phyloP scores from a whole-genome alignment of 2,329 filamentous ascomycete species.

The Knoxdaviesia capensis region DNA sequence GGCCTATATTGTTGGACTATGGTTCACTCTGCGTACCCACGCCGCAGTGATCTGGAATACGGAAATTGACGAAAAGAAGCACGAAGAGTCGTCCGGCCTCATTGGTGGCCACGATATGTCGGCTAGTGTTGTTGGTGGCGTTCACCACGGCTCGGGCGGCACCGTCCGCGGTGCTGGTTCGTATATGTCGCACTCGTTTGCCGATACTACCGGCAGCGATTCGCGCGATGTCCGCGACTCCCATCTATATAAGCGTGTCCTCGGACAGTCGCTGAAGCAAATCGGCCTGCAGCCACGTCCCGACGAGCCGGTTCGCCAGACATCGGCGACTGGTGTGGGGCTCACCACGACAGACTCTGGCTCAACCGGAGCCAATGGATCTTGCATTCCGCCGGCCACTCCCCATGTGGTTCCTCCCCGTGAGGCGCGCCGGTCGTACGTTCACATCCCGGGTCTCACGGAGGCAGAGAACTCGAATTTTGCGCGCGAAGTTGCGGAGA shows the following conservation, averaged over 20 bases:
- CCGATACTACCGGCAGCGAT: slow-evolving; percentile 35
- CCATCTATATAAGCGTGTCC: slow-evolving; percentile 77
- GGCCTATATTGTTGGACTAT: slow-evolving; percentile 80
- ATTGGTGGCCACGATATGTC: slow-evolving; percentile 1
- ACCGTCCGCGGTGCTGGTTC: slow-evolving; percentile 9
- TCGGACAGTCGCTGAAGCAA: slow-evolving; percentile 76
- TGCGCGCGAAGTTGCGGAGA: slow-evolving; percentile 75
- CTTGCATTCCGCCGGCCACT: slow-evolving; percentile 13
- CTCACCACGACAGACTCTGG: slow-evolving; percentile 11
- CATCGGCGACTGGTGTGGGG: slow-evolving; percentile 10
- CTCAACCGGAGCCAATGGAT: slow-evolving; percentile 14
- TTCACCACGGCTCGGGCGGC: slow-evolving; percentile 11
- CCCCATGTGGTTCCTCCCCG: slow-evolving; percentile 59
- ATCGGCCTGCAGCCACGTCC: slow-evolving; percentile 44
- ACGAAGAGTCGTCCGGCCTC: slow-evolving; percentile 23
- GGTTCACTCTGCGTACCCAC: slow-evolving; percentile 90
- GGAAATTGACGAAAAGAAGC: slow-evolving; percentile 59
- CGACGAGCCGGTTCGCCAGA: slow-evolving; percentile 21
- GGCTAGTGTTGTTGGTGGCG: background rate
- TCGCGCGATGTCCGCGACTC: slow-evolving; percentile 48
- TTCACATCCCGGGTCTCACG: slow-evolving; percentile 49
- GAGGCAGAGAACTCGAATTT: slow-evolving; percentile 66
- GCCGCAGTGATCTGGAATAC: slow-evolving; percentile 93
- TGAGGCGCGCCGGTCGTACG: slow-evolving; percentile 18
- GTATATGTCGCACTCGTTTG: slow-evolving; percentile 14